These are phyloP conservation scores for Eragrostis curvula DNA, from an alignment of 176 grass and related monocot species.

Conservation along the genomic window DNA sequence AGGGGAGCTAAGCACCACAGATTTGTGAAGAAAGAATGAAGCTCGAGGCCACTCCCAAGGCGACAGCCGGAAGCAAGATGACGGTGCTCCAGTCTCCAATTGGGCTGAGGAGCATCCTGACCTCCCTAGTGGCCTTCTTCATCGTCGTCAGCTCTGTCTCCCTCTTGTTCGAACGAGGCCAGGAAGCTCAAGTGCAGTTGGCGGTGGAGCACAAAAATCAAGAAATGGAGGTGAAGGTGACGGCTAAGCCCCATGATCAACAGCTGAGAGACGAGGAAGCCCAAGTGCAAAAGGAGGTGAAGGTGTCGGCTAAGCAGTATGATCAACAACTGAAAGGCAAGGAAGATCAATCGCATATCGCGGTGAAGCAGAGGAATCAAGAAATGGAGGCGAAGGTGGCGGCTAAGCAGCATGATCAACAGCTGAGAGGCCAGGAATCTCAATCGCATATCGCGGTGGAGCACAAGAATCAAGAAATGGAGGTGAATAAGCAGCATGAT, in stretches of 20 bases:
- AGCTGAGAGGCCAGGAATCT: no score
- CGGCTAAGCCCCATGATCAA: background rate
- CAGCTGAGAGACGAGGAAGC: background rate
- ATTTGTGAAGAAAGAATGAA: constrained; percentile 24
- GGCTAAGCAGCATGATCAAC: no score
- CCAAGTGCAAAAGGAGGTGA: no score
- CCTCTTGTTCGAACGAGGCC: constrained; percentile 48
- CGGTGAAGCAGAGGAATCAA: no score
- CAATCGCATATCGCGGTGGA: no score
- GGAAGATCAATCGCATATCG: no score
- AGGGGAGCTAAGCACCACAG: constrained; percentile 3
- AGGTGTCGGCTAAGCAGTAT: no score
- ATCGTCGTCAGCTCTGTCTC: constrained; percentile 51
- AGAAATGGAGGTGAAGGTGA: constrained; percentile 28
- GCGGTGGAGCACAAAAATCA: constrained; percentile 29
- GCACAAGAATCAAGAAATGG: no score
- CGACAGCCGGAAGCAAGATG: constrained; percentile 24
- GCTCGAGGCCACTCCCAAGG: constrained; percentile 15
- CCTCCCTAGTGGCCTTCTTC: constrained; percentile 70
- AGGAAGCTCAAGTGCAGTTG: constrained; percentile 38
- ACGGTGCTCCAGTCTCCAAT: constrained; percentile 28
- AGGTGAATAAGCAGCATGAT: no score
- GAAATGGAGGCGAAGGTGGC: no score
- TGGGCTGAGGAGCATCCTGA: constrained; percentile 51
- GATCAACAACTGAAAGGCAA: no score